phyloP scores from a whole-genome alignment of 371 early-diverging fungal species.

The Mortierella sp. region DNA sequence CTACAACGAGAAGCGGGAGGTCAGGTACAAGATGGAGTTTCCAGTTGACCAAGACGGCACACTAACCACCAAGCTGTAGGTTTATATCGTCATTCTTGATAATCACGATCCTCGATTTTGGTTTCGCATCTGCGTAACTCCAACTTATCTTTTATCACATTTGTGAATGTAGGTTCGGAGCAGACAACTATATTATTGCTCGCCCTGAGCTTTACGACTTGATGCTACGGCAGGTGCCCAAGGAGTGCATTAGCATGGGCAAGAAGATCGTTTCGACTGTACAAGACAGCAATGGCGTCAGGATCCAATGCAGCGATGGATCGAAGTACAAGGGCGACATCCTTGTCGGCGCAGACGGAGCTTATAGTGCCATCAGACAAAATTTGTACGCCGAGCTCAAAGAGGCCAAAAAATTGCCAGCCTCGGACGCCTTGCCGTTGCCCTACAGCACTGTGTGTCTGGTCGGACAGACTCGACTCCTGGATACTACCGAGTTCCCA shows the following conservation, averaged over 20 bases:
- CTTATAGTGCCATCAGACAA: slow-evolving; percentile 31
- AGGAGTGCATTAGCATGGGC: slow-evolving; percentile 13
- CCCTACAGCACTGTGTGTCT: slow-evolving; percentile 15
- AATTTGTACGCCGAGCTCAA: slow-evolving; percentile 19
- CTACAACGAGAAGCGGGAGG: background rate
- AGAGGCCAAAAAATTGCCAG: background rate
- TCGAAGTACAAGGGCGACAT: slow-evolving; percentile 14
- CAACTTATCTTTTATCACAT: background rate
- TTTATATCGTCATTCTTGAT: background rate
- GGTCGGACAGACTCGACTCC: slow-evolving; percentile 19
- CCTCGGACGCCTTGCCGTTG: slow-evolving; percentile 15
- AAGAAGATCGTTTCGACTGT: slow-evolving; percentile 16
- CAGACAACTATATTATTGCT: slow-evolving; percentile 13
- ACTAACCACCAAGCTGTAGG: background rate
- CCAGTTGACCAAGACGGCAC: background rate
- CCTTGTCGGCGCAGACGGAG: slow-evolving; percentile 38
- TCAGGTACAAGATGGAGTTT: background rate
- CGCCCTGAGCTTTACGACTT: slow-evolving; percentile 18
- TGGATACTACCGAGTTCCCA: slow-evolving; percentile 18
- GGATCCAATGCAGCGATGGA: slow-evolving; percentile 16
- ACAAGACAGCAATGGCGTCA: slow-evolving; percentile 15
- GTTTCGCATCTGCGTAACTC: background rate
- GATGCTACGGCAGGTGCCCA: slow-evolving; percentile 15
- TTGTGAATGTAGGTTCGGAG: slow-evolving; percentile 4
- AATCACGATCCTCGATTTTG: too few species aligned